phyloP scores from a whole-genome alignment of 139 green algal genomes.

The Chlamydomonas asymmetrica region DNA sequence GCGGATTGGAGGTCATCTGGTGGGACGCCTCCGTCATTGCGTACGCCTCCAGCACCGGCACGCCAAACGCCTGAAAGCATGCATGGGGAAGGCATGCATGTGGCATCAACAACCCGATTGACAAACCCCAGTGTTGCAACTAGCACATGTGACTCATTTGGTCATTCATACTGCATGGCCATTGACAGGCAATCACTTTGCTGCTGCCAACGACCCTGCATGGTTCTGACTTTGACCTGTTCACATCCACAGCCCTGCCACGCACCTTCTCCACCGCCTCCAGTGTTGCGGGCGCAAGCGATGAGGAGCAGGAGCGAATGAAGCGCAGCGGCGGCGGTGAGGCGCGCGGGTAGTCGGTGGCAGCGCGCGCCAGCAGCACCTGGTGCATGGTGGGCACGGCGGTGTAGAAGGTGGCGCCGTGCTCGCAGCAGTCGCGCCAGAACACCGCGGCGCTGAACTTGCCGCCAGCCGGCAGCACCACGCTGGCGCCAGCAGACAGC shows the following conservation, averaged over 20 bases:
- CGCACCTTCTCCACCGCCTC: conserved; percentile 70
- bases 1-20: conserved; percentile 84
- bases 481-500: conserved; percentile 52
- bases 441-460: conserved; percentile 73
- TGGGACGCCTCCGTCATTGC: conserved; percentile 89
- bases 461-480: conserved; percentile 40
- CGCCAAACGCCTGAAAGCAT: too few species aligned
- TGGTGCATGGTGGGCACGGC: conserved; percentile 90
- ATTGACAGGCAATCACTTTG: too few species aligned
- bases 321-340: conserved; percentile 70
- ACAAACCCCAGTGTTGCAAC: too few species aligned
- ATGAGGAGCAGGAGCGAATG: conserved; percentile 81
- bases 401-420: conserved; percentile 84
- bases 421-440: conserved; percentile 62
- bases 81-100: too few species aligned
- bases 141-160: too few species aligned
- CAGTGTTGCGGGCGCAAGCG: conserved; percentile 72
- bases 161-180: too few species aligned
- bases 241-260: too few species aligned
- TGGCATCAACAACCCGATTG: too few species aligned
- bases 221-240: too few species aligned
- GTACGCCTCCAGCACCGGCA: conserved; percentile 88
- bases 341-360: conserved; percentile 51
- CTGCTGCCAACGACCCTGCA: too few species aligned
- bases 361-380: conserved; percentile 42